These are phyloP conservation scores for Penicillium longicatenatum DNA, from an alignment of 495 filamentous ascomycete species.

Conservation along the genomic window DNA sequence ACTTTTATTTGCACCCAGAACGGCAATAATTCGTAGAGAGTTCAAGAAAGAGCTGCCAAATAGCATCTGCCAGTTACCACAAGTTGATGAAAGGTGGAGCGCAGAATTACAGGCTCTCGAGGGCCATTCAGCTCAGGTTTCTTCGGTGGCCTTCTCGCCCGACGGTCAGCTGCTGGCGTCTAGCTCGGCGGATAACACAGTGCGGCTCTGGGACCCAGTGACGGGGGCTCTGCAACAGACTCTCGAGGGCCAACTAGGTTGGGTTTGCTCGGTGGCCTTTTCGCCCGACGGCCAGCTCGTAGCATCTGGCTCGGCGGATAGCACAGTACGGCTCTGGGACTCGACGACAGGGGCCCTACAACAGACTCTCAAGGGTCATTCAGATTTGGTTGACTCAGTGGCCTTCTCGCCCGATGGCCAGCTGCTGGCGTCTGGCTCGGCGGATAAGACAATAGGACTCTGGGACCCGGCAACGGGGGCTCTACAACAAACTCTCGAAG, in stretches of 20 bases:
- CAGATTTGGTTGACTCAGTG: slow-evolving; percentile 1
- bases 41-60: slow-evolving; percentile 14
- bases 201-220: not conserved
- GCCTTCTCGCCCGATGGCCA: slow-evolving; percentile 6
- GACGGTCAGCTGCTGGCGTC: slow-evolving; percentile 3
- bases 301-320: not conserved
- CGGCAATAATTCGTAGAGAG: slow-evolving; percentile 24
- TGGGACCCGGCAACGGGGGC: too few relatives aligned
- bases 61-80: slow-evolving; percentile 16
- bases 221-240: not conserved
- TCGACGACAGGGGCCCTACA: not conserved
- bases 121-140: not conserved
- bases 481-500: too few relatives aligned
- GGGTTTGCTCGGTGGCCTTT: slow-evolving; percentile 22
- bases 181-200: not conserved
- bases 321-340: slow-evolving; percentile 27
- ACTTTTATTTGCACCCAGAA: slow-evolving; percentile 37
- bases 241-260: slow-evolving; percentile 24
- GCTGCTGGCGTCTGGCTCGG: slow-evolving; percentile 4
- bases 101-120: slow-evolving; percentile 1
- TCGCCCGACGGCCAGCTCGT: slow-evolving; percentile 21
- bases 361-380: slow-evolving; percentile 12
- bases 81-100: slow-evolving; percentile 15
- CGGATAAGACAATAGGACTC: too few relatives aligned
- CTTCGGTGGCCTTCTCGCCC: slow-evolving; percentile 2